These are phyloP conservation scores for Diversispora epigaea DNA, from an alignment of 192 early-diverging fungal genomes.

Conservation along the genomic window DNA sequence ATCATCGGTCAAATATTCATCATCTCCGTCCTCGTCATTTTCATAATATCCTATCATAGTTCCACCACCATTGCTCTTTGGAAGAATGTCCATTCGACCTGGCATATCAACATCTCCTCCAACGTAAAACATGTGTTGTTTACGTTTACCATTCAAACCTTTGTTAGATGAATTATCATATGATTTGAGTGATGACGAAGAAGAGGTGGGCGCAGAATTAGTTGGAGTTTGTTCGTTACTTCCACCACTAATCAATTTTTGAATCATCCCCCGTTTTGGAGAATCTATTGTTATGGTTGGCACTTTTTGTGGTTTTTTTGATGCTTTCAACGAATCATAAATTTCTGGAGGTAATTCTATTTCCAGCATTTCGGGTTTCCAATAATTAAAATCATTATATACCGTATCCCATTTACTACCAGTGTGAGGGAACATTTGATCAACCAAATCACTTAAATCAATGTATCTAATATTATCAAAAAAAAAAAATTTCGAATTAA, in stretches of 20 bases:
- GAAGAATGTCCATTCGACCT: conserved; percentile 27
- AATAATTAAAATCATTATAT: conserved; percentile 85
- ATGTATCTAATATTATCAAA: conserved; percentile 48
- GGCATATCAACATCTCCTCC: conserved; percentile 33
- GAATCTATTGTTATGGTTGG: not conserved
- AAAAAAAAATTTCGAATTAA: not conserved
- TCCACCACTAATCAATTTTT: conserved; percentile 30
- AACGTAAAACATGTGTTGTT: not conserved
- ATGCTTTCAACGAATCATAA: conserved; percentile 20
- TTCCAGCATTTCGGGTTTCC: conserved; percentile 59
- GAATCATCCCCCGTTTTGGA: conserved; percentile 39
- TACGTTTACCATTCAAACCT: not conserved
- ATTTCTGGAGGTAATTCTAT: conserved; percentile 47
- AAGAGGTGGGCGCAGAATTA: not conserved
- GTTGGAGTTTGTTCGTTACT: not conserved
- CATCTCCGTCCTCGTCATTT: conserved; percentile 19
- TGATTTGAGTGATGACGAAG: not conserved
- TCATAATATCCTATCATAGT: not conserved
- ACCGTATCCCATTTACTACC: conserved; percentile 57
- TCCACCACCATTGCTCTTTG: not conserved
- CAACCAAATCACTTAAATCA: conserved; percentile 89
- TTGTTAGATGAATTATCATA: not conserved
- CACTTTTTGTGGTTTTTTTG: not conserved
- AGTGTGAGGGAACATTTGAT: conserved; percentile 88
- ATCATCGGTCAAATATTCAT: not conserved